Conservation (phyloP, 164 flowering plant genomes). For the Sedum album region DNA sequence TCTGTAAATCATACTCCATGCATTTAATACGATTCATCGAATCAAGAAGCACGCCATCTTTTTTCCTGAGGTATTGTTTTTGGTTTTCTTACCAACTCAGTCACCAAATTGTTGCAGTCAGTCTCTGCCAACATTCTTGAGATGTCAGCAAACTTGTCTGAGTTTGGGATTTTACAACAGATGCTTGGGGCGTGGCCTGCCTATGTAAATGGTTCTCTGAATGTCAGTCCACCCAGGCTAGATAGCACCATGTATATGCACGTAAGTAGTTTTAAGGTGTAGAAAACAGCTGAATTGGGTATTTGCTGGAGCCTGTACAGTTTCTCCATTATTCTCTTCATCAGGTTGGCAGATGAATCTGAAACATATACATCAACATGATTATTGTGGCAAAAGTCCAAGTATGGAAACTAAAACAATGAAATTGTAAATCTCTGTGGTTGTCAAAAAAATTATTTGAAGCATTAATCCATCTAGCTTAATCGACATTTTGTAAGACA, state of each 20-base stretch:
- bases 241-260: slow-evolving; percentile 31
- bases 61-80: slow-evolving; percentile 72
- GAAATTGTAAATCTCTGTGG: not conserved
- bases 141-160: slow-evolving; percentile 12
- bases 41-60: slow-evolving; percentile 69
- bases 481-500: not conserved
- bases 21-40: slow-evolving; percentile 71
- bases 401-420: slow-evolving; percentile 3
- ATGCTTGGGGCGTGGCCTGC: slow-evolving; percentile 12
- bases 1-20: slow-evolving; percentile 77
- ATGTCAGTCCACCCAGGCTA: slow-evolving; percentile 26
- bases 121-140: slow-evolving; percentile 49
- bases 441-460: not conserved
- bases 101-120: slow-evolving; percentile 61
- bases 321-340: slow-evolving; percentile 18
- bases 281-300: slow-evolving; percentile 19
- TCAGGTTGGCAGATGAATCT: slow-evolving; percentile 18
- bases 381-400: not conserved
- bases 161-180: slow-evolving; percentile 20
- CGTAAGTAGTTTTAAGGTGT: slow-evolving; percentile 34
- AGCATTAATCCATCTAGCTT: not conserved
- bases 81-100: slow-evolving; percentile 54
- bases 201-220: slow-evolving; percentile 13
- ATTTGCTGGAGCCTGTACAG: slow-evolving; percentile 16
- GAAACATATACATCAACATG: slow-evolving; percentile 10